Base-by-base conservation (phyloP, 2,329 filamentous ascomycete genomes). In the Graphiopsis chlorocephala region DNA sequence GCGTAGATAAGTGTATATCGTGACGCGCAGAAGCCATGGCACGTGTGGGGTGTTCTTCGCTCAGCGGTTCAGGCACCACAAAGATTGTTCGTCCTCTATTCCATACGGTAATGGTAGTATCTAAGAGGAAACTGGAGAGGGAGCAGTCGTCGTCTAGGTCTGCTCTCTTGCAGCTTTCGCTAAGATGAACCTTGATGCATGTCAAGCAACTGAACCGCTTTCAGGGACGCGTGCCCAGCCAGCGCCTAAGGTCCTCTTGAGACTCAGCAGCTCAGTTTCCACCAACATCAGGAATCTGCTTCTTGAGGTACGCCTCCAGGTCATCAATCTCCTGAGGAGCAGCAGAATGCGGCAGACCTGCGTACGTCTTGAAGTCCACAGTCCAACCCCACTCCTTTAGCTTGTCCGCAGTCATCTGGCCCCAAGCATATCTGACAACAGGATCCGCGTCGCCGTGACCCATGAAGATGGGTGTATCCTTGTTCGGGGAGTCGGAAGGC, bases 381-480 rank as follows among this genome's bases (percentile, higher is more conserved):
- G 89, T 83, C 76, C 88, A 90, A 0, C 91, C 92, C 76, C 89
- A 78, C 45, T 85, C 84, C 76, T 86, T 88, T 60, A 98, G 79
- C 65, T 84, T 76, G 47, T 91, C 83, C 3, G 85, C 86, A 26
- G 90, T 92, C 77, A 82, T 76, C 75, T 86, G 79, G 15, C 91
- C 94, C 77, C 90, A 89, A 64, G 84, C 79, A 50, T 88, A 85
- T 70, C 83, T 84, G 10, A 97, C 90, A 3, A 97, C 80, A 15
- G 84, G 84, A 76, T 99, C 94, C 0, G 79, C 79, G 67, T 88
- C 85, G n/a, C 95, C 95, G 72, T 98, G 95, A 14, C 86, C 92
- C 88, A 97, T 90, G 78, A 95, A 91, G 68, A 98, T 88, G 1
- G 91, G 90, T 1, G 92, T 97, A 47, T 90, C 82, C 77, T 75